Evolutionary conservation across 2,329 filamentous ascomycete genomes (phyloP).

Genomic region (Exophiala oligosperma): DNA sequence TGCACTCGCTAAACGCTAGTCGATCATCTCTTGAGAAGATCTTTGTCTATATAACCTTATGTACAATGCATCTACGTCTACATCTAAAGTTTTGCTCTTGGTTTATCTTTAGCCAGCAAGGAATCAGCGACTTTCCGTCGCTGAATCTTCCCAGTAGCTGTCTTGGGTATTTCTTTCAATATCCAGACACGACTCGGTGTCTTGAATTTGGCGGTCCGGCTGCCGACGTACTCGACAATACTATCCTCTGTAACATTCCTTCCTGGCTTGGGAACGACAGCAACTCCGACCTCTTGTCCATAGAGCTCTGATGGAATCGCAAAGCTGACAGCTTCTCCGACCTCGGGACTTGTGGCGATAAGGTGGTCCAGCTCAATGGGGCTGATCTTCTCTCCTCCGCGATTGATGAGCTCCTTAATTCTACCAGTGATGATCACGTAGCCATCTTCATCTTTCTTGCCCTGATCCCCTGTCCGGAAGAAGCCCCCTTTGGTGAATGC

Average conservation of each 20-base stretch:
- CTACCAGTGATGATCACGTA: slow-evolving; percentile 86
- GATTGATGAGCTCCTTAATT: slow-evolving; percentile 90
- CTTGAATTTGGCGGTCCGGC: slow-evolving; percentile 79
- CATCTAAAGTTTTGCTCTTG: slow-evolving; percentile 53
- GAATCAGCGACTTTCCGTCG: slow-evolving; percentile 80
- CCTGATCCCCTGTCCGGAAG: slow-evolving; percentile 87
- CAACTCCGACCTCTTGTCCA: slow-evolving; percentile 77
- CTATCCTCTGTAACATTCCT: slow-evolving; percentile 58
- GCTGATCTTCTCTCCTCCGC: slow-evolving; percentile 85
- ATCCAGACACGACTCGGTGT: slow-evolving; percentile 84
- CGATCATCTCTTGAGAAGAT: no score
- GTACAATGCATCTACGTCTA: neutral
- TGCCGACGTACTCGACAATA: slow-evolving; percentile 66
- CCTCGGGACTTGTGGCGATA: slow-evolving; percentile 68
- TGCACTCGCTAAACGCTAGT: no score
- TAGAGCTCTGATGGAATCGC: slow-evolving; percentile 80
- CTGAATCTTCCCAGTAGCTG: slow-evolving; percentile 88
- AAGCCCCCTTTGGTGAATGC: slow-evolving; percentile 75
- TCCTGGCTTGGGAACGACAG: slow-evolving; percentile 70
- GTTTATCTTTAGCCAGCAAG: slow-evolving; percentile 70
- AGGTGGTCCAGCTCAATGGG: slow-evolving; percentile 86
- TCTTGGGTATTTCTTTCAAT: slow-evolving; percentile 83
- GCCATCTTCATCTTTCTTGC: slow-evolving; percentile 74
- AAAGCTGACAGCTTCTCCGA: slow-evolving; percentile 80
- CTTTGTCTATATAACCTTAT: no score